Percentiles rank a stretch among this genome's conserved stretches.
Conservation (phyloP, 2,329 filamentous ascomycete species). For the Pestalotiopsis sp. region DNA sequence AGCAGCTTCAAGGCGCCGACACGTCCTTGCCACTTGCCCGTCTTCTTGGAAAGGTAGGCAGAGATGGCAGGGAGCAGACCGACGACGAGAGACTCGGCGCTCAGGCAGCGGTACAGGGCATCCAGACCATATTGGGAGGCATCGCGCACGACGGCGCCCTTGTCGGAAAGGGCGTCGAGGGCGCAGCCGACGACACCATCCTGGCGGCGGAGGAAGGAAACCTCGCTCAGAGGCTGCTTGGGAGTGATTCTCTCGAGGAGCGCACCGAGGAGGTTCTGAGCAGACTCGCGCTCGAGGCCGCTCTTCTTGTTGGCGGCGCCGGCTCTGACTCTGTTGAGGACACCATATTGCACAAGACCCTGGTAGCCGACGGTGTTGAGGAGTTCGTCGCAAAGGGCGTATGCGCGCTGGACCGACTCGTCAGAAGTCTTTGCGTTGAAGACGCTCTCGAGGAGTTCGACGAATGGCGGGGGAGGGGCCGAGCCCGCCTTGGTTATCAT, state of each 20-base stretch:
- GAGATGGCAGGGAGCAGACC: constrained; percentile 79
- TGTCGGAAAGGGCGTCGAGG: constrained; percentile 87
- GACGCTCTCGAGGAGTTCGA: constrained; percentile 66
- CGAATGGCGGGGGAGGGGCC: constrained; percentile 62
- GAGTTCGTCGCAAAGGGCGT: constrained; percentile 59
- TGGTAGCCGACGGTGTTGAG: constrained; percentile 56
- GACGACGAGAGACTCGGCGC: constrained; percentile 79
- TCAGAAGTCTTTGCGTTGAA: constrained; percentile 72
- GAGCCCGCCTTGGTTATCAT: constrained; percentile 47
- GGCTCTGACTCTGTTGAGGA: constrained; percentile 64
- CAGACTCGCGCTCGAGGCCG: constrained; percentile 80
- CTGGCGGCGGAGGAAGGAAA: constrained; percentile 81
- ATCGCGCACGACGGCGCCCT: constrained; percentile 85
- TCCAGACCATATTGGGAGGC: constrained; percentile 94
- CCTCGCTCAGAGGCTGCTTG: constrained; percentile 77
- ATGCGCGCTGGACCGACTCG: constrained; percentile 67
- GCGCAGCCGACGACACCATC: constrained; percentile 72
- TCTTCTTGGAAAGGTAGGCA: constrained; percentile 78
- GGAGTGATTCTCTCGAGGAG: constrained; percentile 88
- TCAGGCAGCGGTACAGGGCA: constrained; percentile 78
- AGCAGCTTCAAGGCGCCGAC: constrained; percentile 84
- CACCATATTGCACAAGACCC: constrained; percentile 56
- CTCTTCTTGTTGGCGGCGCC: constrained; percentile 94
- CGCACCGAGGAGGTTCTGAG: constrained; percentile 93
- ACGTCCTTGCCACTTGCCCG: constrained; percentile 96